These are phyloP conservation scores for Thalassiosira livingstoniorum DNA, from an alignment of 352 stramenopile genomes.

Conservation along the genomic window DNA sequence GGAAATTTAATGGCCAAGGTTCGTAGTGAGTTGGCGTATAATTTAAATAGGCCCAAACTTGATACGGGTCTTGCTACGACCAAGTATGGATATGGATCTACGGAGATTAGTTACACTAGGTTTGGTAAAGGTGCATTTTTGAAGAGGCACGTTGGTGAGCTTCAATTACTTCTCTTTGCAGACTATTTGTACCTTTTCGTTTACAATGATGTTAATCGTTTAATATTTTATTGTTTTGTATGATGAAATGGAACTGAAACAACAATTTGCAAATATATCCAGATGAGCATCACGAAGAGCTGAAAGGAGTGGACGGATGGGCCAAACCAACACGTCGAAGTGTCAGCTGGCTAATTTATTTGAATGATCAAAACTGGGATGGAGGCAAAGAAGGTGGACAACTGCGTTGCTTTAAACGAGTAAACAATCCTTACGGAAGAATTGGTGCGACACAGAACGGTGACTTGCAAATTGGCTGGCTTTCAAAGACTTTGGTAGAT, in stretches of 20 bases:
- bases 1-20: constrained; percentile 46
- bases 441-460: constrained; percentile 44
- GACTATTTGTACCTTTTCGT: no score
- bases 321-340: constrained; percentile 63
- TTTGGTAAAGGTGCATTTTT: constrained; percentile 73
- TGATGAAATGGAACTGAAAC: no score
- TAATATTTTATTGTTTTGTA: neutral
- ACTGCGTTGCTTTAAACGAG: constrained; percentile 64
- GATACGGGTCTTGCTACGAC: constrained; percentile 15
- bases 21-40: constrained; percentile 51
- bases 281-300: constrained; percentile 77
- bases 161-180: no score
- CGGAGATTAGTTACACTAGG: constrained; percentile 74
- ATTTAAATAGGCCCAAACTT: constrained; percentile 63
- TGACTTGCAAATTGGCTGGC: constrained; percentile 78
- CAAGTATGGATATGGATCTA: constrained; percentile 51
- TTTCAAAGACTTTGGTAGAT: constrained; percentile 46
- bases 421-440: neutral
- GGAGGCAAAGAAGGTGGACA: constrained; percentile 55
- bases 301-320: constrained; percentile 72
- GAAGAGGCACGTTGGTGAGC: constrained; percentile 68
- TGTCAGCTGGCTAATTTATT: constrained; percentile 79
- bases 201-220: neutral
- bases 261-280: no score
- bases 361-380: constrained; percentile 72